Evolutionary conservation across 208 protist genomes (phyloP).

Genomic region (Endotrypanum monterogeii): DNA sequence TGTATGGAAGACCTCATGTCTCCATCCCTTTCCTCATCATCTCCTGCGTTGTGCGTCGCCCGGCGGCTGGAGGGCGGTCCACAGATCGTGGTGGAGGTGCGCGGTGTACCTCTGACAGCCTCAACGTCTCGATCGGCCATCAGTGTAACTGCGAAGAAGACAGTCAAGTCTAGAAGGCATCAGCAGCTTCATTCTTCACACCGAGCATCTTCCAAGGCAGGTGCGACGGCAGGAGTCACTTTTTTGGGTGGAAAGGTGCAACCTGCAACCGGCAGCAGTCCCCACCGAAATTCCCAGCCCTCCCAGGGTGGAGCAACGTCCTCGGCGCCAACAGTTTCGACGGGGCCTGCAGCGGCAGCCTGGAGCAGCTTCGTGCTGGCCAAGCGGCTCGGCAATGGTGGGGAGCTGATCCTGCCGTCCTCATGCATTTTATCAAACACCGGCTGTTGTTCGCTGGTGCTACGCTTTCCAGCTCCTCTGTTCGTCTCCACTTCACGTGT

Average conservation of each 20-base stretch:
- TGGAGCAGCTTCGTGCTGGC: slow-evolving; percentile 45
- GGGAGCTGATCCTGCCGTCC: slow-evolving; percentile 75
- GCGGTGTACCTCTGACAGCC: slow-evolving; percentile 36
- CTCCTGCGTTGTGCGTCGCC: slow-evolving; percentile 18
- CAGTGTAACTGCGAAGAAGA: slow-evolving; percentile 2
- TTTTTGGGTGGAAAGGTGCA: neutral
- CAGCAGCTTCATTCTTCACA: neutral
- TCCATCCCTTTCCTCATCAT: neutral
- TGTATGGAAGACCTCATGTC: neutral
- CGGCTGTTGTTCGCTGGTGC: slow-evolving; percentile 62
- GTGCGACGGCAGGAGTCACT: neutral
- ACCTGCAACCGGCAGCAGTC: neutral
- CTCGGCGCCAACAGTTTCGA: neutral
- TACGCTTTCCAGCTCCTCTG: slow-evolving; percentile 62
- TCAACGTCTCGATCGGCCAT: slow-evolving; percentile 10
- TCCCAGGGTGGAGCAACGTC: neutral
- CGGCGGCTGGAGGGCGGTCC: slow-evolving; percentile 29
- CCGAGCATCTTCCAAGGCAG: neutral
- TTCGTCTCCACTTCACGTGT: slow-evolving; percentile 44
- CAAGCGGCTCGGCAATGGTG: slow-evolving; percentile 56
- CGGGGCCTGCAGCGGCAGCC: slow-evolving; percentile 8
- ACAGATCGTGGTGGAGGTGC: slow-evolving; percentile 57
- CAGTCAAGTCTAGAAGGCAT: neutral
- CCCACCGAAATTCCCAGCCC: neutral
- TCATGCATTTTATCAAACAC: slow-evolving; percentile 49